Percentiles rank a stretch among this genome's conserved stretches.
Conservation (phyloP, 495 filamentous ascomycete genomes). For the Hypoxylon rickii region DNA sequence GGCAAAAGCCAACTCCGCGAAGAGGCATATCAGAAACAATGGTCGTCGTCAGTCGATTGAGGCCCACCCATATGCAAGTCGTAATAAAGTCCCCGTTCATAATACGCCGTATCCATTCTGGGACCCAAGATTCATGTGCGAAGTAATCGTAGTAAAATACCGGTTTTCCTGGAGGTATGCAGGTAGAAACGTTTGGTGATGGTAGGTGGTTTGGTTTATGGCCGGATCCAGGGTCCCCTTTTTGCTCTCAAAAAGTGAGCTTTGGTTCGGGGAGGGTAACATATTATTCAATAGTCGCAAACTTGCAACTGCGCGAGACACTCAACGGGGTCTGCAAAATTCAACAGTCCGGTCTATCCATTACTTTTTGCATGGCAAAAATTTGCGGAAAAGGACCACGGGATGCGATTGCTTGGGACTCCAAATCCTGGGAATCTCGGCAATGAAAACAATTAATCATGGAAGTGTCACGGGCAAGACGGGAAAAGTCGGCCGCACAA, state of each 20-base stretch:
- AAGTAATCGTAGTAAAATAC: conserved; percentile 27
- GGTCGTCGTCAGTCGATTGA: conserved; percentile 37
- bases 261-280: conserved; percentile 24
- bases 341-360: conserved; percentile 47
- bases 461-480: conserved; percentile 33
- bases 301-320: conserved; percentile 51
- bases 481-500: conserved; percentile 31
- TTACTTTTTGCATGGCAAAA: conserved; percentile 39
- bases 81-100: conserved; percentile 37
- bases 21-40: conserved; percentile 38
- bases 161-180: conserved; percentile 13
- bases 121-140: conserved; percentile 36
- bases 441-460: conserved; percentile 41
- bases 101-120: conserved; percentile 43
- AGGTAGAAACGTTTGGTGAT: conserved; percentile 7
- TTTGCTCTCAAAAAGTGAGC: conserved; percentile 4
- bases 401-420: conserved; percentile 27
- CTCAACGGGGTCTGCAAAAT: conserved; percentile 38
- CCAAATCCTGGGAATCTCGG: conserved; percentile 42
- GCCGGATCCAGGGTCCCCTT: conserved; percentile 22
- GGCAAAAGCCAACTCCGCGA: conserved; percentile 36
- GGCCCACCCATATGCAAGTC: conserved; percentile 42
- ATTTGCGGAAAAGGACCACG: conserved; percentile 32
- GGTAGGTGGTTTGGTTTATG: conserved; percentile 3
- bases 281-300: conserved; percentile 46